These are phyloP conservation scores for Acorus calamus DNA, from an alignment of 106 monocot genomes.

Conservation along the genomic window DNA sequence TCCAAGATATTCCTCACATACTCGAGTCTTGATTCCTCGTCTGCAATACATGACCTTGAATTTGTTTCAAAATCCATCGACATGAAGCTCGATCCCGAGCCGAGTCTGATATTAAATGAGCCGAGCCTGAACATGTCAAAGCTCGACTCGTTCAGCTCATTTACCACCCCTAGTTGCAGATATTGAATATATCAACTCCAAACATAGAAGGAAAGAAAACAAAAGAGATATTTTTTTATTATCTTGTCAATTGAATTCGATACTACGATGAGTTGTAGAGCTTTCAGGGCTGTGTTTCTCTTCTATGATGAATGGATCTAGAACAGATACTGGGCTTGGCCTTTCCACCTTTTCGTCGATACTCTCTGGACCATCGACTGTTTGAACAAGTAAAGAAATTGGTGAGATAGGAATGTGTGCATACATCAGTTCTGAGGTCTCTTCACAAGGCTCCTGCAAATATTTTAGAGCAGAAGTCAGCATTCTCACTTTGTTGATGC, in stretches of 20 bases:
- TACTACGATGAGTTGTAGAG: constrained; percentile 24
- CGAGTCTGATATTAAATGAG: too few relatives aligned
- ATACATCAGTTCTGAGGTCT: constrained; percentile 4
- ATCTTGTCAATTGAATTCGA: neutral
- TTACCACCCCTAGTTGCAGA: too few relatives aligned
- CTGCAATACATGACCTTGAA: constrained; percentile 10
- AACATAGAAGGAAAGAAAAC: neutral
- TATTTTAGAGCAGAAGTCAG: neutral
- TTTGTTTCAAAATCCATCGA: constrained; percentile 14
- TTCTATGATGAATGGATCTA: constrained; percentile 48
- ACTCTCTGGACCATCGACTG: constrained; percentile 18
- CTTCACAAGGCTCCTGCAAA: constrained; percentile 15
- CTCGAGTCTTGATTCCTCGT: constrained; percentile 21
- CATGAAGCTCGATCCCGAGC: too few relatives aligned
- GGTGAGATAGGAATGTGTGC: constrained; percentile 10
- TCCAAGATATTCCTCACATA: constrained; percentile 45
- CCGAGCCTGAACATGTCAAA: too few relatives aligned
- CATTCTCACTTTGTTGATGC: too few relatives aligned
- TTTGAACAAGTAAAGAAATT: constrained; percentile 7
- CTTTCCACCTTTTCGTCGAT: constrained; percentile 24
- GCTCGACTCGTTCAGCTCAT: too few relatives aligned
- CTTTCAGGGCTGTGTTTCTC: constrained; percentile 30
- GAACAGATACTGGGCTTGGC: constrained; percentile 47
- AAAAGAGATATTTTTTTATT: neutral
- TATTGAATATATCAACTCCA: neutral